Base-by-base conservation (phyloP, 257 asterid genomes). In the Solanum rostratum region DNA sequence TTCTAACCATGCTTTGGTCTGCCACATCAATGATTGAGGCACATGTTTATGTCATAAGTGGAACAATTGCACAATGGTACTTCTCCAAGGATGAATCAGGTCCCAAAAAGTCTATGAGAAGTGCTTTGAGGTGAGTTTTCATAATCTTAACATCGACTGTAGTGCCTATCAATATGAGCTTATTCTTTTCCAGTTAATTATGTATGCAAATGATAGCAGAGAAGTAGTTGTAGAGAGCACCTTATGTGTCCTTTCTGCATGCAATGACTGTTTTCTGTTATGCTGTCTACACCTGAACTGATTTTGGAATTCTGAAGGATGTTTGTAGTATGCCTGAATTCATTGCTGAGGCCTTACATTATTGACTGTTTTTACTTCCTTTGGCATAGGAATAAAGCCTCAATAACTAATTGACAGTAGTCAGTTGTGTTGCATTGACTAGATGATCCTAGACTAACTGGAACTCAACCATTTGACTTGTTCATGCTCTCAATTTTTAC, bases 1-100 rank as follows among this genome's bases (percentile, higher is more conserved):
- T 97, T 88, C 87, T 97, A 89, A 95, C 98, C 3, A 92, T 97
- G 98, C 55, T 97, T 86, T 97, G 99, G 98, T 97, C 97, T 84
- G 95, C 98, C 37, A 71, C 98, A 16, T 89, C 93, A 39, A 90
- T 97, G 98, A 91, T 97, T 63, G 98, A 97, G 91, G 96, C 95
- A 91, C 97, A 95, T 76, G 97, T 92, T n/a, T 97, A 91, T 89
- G 96, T 95, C 70, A 92, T 97, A 30, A 94, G 99, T 87, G 97
- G 95, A 52, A 92, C 98, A 68, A 90, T 95, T 37, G 98, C 98
- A 1, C 99, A 94, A 69, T 95, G 99, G 99, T 97, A 94, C 88
- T 95, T 97, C 93, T 92, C 95, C 85, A 91, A 92, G 91, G 95
- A 91, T 55, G 91, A 90, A 84, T 86, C 89, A 1, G 88, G 90